phyloP scores from a whole-genome alignment of 192 early-diverging fungal genomes.

The Gaertneriomyces semiglobifer region DNA sequence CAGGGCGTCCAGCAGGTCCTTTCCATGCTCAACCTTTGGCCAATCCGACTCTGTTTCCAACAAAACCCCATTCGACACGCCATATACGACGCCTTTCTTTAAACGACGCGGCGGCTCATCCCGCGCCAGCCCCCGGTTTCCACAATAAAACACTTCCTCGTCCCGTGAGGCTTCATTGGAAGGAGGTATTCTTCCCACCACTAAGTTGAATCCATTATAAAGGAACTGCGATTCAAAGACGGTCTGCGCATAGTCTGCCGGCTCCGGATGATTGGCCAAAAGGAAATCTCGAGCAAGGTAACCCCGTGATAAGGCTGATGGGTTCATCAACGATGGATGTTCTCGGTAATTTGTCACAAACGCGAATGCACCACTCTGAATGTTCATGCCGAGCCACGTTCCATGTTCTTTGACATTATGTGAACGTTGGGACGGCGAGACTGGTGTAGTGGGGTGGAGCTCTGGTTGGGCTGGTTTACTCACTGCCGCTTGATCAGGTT shows the following conservation, averaged over 20 bases:
- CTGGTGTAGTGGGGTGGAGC: background rate
- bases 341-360: constrained; percentile 45
- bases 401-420: constrained; percentile 13
- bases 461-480: background rate
- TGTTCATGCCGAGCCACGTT: constrained; percentile 39
- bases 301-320: constrained; percentile 31
- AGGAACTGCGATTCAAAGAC: constrained; percentile 1
- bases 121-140: constrained; percentile 23
- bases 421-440: too few relatives aligned
- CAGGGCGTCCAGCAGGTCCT: constrained; percentile 18
- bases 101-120: background rate
- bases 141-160: constrained; percentile 27
- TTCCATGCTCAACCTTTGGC: constrained; percentile 31
- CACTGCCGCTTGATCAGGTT: background rate
- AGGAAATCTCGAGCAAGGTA: constrained; percentile 39
- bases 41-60: constrained; percentile 20
- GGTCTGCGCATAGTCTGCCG: constrained; percentile 3
- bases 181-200: constrained; percentile 28
- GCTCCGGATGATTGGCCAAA: background rate
- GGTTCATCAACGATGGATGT: constrained; percentile 11
- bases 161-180: background rate
- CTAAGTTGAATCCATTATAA: constrained; percentile 49
- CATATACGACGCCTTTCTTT: constrained; percentile 25
- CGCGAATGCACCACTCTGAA: constrained; percentile 24
- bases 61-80: constrained; percentile 35